Evolutionary conservation across 2,329 filamentous ascomycete genomes (phyloP).

Genomic region (Trichoderma endophyticum): DNA sequence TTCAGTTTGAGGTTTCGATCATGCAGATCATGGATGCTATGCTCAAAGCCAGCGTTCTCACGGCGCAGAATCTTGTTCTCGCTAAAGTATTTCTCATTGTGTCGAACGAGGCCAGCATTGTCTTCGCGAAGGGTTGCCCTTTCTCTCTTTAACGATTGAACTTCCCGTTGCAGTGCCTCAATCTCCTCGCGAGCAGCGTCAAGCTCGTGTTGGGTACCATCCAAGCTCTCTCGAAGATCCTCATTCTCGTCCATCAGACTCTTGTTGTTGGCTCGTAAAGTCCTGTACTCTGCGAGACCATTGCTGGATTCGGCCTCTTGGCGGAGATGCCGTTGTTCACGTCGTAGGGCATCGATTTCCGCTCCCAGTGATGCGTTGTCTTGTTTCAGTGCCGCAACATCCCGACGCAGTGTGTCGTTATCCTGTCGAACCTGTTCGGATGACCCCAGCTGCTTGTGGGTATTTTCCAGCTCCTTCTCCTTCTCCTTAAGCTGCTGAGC

Average conservation of each 20-base stretch:
- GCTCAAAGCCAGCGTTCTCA: slow-evolving; percentile 49
- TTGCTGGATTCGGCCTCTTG: slow-evolving; percentile 42
- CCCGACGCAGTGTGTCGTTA: slow-evolving; percentile 40
- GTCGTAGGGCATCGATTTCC: slow-evolving; percentile 40
- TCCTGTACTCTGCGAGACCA: slow-evolving; percentile 43
- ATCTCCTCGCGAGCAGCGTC: slow-evolving; percentile 40
- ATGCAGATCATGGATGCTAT: slow-evolving; percentile 44
- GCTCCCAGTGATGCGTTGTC: slow-evolving; percentile 42
- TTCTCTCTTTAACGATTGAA: slow-evolving; percentile 41
- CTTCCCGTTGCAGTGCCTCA: slow-evolving; percentile 38
- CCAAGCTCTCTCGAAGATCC: slow-evolving; percentile 42
- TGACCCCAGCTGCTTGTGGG: slow-evolving; percentile 41
- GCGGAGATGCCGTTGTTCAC: slow-evolving; percentile 36
- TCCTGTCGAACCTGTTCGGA: slow-evolving; percentile 39
- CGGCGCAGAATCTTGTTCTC: slow-evolving; percentile 49
- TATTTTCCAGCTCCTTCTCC: slow-evolving; percentile 42
- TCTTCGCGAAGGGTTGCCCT: slow-evolving; percentile 47
- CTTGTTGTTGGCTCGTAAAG: slow-evolving; percentile 42
- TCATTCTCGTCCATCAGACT: slow-evolving; percentile 43
- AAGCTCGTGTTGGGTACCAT: slow-evolving; percentile 41
- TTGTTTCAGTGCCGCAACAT: slow-evolving; percentile 39
- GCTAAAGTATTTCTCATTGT: slow-evolving; percentile 54
- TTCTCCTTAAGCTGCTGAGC: slow-evolving; percentile 42
- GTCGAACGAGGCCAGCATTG: slow-evolving; percentile 50
- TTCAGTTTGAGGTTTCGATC: slow-evolving; percentile 47